Evolutionary conservation across 331 rosid genomes (phyloP).

Genomic region (Prunus yedoensis): DNA sequence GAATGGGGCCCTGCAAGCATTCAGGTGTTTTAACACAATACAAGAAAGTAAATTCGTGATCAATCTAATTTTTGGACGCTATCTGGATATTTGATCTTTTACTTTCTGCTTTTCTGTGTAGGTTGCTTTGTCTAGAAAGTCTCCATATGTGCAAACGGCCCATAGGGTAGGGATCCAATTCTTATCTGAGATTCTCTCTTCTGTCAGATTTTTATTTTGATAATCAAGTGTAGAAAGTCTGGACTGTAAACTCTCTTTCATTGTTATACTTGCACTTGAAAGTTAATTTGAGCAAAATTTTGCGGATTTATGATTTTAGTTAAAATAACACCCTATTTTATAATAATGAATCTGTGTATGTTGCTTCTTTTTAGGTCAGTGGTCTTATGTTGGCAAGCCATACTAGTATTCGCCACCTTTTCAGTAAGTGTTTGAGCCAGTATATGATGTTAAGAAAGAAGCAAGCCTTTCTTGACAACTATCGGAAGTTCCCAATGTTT

Average conservation of each 20-base stretch:
- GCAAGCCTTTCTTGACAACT: slow-evolving; percentile 96
- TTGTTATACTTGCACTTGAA: background rate
- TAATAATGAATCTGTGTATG: slow-evolving; percentile 14
- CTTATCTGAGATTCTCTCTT: no score
- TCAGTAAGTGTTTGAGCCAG: slow-evolving; percentile 95
- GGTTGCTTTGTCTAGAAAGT: slow-evolving; percentile 74
- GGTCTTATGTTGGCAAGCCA: slow-evolving; percentile 98
- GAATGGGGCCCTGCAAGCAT: slow-evolving; percentile 98
- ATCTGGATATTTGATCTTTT: slow-evolving; percentile 6
- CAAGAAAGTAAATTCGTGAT: slow-evolving; percentile 19
- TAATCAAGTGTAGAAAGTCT: no score
- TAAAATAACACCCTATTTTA: background rate
- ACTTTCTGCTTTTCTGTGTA: slow-evolving; percentile 6
- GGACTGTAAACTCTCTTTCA: no score
- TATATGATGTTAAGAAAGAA: slow-evolving; percentile 92
- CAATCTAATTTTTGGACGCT: slow-evolving; percentile 6
- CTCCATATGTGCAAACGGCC: slow-evolving; percentile 95
- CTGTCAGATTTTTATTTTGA: no score
- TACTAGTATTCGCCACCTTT: slow-evolving; percentile 94
- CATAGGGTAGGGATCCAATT: slow-evolving; percentile 59
- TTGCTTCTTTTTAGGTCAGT: slow-evolving; percentile 63
- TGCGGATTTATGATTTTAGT: background rate
- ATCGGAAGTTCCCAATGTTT: slow-evolving; percentile 96
- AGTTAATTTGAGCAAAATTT: background rate
- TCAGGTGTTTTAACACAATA: slow-evolving; percentile 20